Base-by-base conservation (phyloP, 2,329 filamentous ascomycete species). In the Talaromyces funiculosus region DNA sequence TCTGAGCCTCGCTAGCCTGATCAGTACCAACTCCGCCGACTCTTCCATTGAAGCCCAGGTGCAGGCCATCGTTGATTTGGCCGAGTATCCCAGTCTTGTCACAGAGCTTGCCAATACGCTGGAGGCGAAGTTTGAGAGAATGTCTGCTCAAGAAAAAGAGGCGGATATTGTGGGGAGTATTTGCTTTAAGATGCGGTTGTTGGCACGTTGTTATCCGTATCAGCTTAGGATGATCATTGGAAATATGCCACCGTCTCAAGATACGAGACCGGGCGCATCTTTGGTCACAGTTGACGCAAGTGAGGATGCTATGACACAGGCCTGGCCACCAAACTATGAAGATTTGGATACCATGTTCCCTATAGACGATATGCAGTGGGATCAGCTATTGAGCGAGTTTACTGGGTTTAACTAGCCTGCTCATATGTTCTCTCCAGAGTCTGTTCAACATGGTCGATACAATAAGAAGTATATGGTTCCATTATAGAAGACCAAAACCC, bases 151-250 rank as follows among this genome's bases (percentile, higher is more conserved):
- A 51, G 65, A 65, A 10, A 67, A 57, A 54, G 65, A 67, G 53
- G 40, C 40, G 37, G 65, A 67, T 29, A 40, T 67, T 37, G 55
- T 65, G 45, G 66, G 66, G 2, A 67, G 66, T 18, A 37, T 67
- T 20, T 67, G 63, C 56, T 63, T 60, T n/a, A 67, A 67, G 53
- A 65, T 66, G 64, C 57, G 66, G 14, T 61, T 66, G 10, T 55
- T 67, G 14, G 64, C 64, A 40, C 62, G 61, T n/a, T 65, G 63
- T 60, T 67, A 67, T 57, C 66, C 66, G 22, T 58, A 67, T 61
- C 66, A 67, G 29, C 45, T 67, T 14, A 61, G 58, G 61, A 62
- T 26, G 7, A 49, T 65, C 43, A 43, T 64, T 54, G 64, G 63
- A 26, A 51, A 16, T 57, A 53, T 29, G 7, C 57, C 57, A 6